Percentiles rank a stretch among this genome's conserved stretches.
These are phyloP conservation scores for Verticillium isaacii DNA, from an alignment of 2,329 filamentous ascomycete genomes.

Conservation along the genomic window DNA sequence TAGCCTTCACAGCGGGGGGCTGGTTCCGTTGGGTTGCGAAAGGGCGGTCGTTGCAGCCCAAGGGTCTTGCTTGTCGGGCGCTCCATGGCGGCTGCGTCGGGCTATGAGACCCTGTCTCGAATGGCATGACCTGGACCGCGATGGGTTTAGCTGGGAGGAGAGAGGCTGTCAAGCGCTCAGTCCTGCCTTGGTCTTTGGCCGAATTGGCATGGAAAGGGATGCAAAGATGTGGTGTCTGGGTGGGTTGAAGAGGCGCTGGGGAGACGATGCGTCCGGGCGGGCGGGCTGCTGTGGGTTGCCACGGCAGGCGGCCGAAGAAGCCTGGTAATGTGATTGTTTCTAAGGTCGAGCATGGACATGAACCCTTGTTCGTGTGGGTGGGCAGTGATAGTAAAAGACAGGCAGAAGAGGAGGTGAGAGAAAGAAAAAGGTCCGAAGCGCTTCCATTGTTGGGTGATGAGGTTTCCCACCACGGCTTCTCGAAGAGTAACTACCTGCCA, in stretches of 20 bases:
- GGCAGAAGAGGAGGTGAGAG: neutral
- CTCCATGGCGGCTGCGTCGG: neutral
- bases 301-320: neutral
- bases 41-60: neutral
- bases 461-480: neutral
- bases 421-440: neutral
- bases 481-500: neutral
- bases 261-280: neutral
- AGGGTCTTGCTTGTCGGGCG: conserved; percentile 2
- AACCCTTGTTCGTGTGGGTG: neutral
- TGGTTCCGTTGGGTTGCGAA: neutral
- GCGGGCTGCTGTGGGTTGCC: neutral
- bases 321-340: neutral
- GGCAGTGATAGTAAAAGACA: neutral
- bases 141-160: neutral
- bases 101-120: neutral
- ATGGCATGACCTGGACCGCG: neutral
- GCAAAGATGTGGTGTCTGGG: neutral
- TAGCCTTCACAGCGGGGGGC: neutral
- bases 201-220: neutral
- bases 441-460: neutral
- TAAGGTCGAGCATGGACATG: neutral
- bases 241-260: neutral
- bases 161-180: neutral
- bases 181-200: neutral